Conservation (phyloP, 441 rosid species). For the Omphalea diandra region DNA sequence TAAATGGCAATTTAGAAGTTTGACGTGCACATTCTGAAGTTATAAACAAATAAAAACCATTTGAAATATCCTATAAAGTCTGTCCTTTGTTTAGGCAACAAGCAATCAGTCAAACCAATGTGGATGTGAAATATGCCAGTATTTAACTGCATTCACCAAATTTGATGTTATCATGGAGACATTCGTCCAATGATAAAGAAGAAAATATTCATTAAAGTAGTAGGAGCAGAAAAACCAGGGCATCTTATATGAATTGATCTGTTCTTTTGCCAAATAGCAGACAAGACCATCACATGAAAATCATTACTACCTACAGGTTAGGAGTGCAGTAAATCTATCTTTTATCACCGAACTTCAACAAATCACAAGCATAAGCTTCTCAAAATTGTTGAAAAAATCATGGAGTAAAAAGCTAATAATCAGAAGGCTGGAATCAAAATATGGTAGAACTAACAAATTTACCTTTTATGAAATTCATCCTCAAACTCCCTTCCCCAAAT, state of each 20-base stretch:
- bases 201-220: background rate
- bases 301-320: background rate
- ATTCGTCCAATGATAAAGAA: background rate
- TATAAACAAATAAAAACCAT: background rate
- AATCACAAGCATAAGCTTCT: conserved; percentile 6
- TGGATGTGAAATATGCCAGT: background rate
- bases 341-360: background rate
- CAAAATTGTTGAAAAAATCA: background rate
- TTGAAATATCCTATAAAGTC: background rate
- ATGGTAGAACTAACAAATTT: conserved; percentile 11
- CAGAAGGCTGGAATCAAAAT: background rate
- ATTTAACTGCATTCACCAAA: background rate
- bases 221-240: background rate
- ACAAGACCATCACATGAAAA: background rate
- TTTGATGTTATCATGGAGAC: too few relatives aligned
- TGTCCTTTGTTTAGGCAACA: background rate
- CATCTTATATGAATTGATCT: background rate
- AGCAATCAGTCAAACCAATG: background rate
- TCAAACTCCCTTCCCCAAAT: conserved; percentile 99
- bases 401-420: background rate
- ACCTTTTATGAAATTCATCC: conserved; percentile 99
- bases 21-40: background rate
- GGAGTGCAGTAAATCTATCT: background rate
- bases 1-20: background rate
- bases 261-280: background rate